phyloP scores from a whole-genome alignment of 208 protist species.

The Trypanosomatidae sp. region DNA sequence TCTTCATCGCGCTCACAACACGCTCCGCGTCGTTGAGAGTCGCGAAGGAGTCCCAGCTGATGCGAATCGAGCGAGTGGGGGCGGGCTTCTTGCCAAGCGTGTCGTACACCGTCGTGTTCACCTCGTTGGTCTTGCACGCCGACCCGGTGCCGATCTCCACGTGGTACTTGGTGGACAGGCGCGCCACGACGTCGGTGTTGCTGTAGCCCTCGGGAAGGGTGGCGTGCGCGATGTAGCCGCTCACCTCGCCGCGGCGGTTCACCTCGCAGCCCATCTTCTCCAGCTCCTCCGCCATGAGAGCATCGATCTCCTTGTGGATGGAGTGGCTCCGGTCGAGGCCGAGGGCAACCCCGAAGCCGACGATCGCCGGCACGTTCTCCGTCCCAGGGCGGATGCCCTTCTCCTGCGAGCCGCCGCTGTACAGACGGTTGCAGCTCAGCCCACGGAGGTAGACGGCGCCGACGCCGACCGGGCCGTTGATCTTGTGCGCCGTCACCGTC shows the following conservation, averaged over 20 bases:
- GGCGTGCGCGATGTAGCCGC: constrained; percentile 79
- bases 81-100: constrained; percentile 62
- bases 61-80: constrained; percentile 57
- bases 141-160: constrained; percentile 85
- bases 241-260: constrained; percentile 79
- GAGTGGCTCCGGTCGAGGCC: constrained; percentile 62
- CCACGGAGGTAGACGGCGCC: constrained; percentile 71
- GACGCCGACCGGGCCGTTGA: constrained; percentile 75
- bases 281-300: constrained; percentile 52
- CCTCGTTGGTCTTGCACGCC: constrained; percentile 71
- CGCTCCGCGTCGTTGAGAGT: constrained; percentile 59
- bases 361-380: constrained; percentile 78
- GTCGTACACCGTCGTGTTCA: constrained; percentile 80
- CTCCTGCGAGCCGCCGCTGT: constrained; percentile 69
- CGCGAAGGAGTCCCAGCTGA: constrained; percentile 77
- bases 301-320: constrained; percentile 60
- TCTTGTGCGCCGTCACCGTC: constrained; percentile 81
- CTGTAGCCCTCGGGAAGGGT: constrained; percentile 64
- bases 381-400: constrained; percentile 74
- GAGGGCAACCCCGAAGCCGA: constrained; percentile 72
- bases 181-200: constrained; percentile 76
- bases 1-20: constrained; percentile 49
- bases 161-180: constrained; percentile 62
- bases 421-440: constrained; percentile 45
- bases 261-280: constrained; percentile 64